A percentile compares a stretch with the other conserved stretches of the same genome.
Conservation (phyloP, 2,329 filamentous ascomycete genomes). For the Colletotrichum sp. region DNA sequence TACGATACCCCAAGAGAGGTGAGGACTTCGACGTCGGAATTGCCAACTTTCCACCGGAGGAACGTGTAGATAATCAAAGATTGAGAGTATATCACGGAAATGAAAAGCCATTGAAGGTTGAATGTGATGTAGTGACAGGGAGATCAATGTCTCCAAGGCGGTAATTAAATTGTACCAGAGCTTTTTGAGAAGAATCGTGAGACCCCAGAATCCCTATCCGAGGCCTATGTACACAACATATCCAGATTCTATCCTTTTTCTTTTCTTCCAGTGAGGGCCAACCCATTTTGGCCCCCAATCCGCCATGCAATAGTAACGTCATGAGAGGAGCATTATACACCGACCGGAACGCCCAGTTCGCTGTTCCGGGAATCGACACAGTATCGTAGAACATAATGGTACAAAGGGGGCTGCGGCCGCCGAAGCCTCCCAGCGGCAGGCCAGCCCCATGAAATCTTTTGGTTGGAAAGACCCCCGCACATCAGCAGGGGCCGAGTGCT, state of each 20-base stretch:
- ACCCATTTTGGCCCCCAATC: constrained; percentile 7
- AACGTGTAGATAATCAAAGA: background rate
- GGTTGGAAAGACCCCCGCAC: background rate
- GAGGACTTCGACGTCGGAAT: background rate
- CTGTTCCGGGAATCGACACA: constrained; percentile 19
- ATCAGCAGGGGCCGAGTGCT: background rate
- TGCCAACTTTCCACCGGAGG: background rate
- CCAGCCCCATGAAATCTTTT: background rate
- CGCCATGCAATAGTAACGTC: constrained; percentile 32
- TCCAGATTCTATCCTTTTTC: constrained; percentile 18
- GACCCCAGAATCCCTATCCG: background rate
- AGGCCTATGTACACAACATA: constrained; percentile 11
- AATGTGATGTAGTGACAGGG: background rate
- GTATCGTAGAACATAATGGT: constrained; percentile 31
- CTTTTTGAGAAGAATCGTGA: constrained; percentile 6
- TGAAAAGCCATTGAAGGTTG: too few relatives aligned
- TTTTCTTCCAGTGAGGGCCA: constrained; percentile 10
- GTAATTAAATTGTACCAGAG: constrained; percentile 18
- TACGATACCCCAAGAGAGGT: background rate
- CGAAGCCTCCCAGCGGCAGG: background rate
- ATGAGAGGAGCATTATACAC: constrained; percentile 54
- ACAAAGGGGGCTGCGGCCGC: constrained; percentile 29
- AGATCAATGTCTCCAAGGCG: constrained; percentile 10
- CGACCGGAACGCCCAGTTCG: constrained; percentile 28
- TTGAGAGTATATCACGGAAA: background rate